Evolutionary conservation across 345 rosid species (phyloP), one percentile per base, ranked within the genome.

Genomic region (Eucalyptus tenuipes): DNA sequence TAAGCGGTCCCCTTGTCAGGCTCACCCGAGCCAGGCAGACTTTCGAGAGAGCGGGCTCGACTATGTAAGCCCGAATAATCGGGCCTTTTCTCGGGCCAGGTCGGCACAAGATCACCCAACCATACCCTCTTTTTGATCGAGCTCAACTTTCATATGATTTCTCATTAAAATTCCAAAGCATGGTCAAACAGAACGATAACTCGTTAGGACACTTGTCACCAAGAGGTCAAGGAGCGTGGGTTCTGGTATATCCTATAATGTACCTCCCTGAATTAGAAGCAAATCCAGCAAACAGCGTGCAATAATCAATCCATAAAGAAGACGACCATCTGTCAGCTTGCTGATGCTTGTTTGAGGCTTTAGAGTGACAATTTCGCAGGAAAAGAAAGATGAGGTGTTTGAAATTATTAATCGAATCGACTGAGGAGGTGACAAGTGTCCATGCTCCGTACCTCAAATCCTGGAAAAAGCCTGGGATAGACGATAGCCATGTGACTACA

Each of bases 21-120:
- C 20, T n/a, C 2, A 11, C 79, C 79, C 24, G 61, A 55, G 29
- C 1, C 61, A 55, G 0, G 61, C 27, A 8, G 13, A 22, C 59
- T 53, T 53, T 53, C 42, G 2, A 1, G 45, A 71, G 45, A 37
- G 14, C 22, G 14, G 82, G 25, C 82, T 71, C 45, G 25, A 20
- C 13, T 27, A 75, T 40, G 14, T 20, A 11, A 16, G 27, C 45
- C 45, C 2, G 82, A 75, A 37, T 40, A 11, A 22, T 37, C 5
- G 27, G 42, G 82, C 29, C 82, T 5, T 22, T 40, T 75, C 7
- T 6, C 4, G 27, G 47, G 47, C 29, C 13, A 9, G 47, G 47
- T 20, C 29, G 47, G 47, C 7, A 7, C 47, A 22, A 40, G 8
- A 13, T 75, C 15, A 40, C 84, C 84, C 82, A 0, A 75, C 47